Conservation (phyloP, 1,284 basidiomycete genomes). For the Dichomitus squalens region DNA sequence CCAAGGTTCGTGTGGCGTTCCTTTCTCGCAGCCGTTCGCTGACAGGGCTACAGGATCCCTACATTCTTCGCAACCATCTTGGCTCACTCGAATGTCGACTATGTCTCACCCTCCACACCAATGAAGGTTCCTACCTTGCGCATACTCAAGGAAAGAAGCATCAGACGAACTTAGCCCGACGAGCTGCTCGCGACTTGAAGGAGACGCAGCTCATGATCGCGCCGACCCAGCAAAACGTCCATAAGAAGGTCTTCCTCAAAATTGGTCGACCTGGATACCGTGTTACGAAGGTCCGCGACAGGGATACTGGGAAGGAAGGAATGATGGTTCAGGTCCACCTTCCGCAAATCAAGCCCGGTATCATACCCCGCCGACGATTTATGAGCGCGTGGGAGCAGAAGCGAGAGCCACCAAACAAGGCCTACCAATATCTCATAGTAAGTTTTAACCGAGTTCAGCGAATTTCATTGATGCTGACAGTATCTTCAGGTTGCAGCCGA, state of each 20-base stretch:
- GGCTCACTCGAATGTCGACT: conserved; percentile 97
- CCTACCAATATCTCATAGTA: conserved; percentile 96
- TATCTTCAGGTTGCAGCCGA: conserved; percentile 87
- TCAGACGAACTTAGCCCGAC: conserved; percentile 95
- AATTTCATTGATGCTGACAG: conserved; percentile 7
- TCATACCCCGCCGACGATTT: conserved; percentile 87
- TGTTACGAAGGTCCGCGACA: conserved; percentile 87
- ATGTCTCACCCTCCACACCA: conserved; percentile 97
- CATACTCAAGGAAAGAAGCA: conserved; percentile 99
- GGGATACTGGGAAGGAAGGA: conserved; percentile 81
- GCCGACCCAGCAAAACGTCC: conserved; percentile 73
- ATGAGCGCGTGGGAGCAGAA: conserved; percentile 99
- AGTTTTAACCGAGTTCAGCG: conserved; percentile 36
- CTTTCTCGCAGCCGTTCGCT: not conserved
- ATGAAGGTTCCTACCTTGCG: conserved; percentile 98
- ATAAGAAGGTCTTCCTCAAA: conserved; percentile 94
- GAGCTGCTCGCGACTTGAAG: conserved; percentile 95
- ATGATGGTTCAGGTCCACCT: conserved; percentile 97
- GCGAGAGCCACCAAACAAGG: conserved; percentile 91
- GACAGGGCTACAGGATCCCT: conserved; percentile 76
- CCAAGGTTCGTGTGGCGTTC: conserved; percentile 62
- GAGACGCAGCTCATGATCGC: conserved; percentile 88
- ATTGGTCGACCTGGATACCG: conserved; percentile 96
- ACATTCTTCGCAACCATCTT: conserved; percentile 97
- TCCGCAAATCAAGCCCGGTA: conserved; percentile 89